Conservation (phyloP, 495 filamentous ascomycete species). For the Haplographium delicatum region DNA sequence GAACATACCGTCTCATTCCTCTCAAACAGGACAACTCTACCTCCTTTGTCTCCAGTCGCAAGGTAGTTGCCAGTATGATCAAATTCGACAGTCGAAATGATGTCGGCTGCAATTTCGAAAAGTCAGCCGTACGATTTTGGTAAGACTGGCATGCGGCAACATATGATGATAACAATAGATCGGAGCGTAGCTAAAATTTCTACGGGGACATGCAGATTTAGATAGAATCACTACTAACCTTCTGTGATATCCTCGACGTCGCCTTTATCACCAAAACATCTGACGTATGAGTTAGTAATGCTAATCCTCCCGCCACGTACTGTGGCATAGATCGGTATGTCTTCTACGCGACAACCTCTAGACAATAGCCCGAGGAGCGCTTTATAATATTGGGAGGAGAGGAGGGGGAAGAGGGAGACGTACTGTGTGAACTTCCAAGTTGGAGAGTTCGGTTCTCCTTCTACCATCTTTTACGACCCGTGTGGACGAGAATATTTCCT, state of each 20-base stretch:
- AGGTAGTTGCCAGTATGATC: slow-evolving; percentile 98
- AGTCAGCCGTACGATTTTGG: background rate
- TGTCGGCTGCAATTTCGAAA: slow-evolving; percentile 46
- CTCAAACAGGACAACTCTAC: slow-evolving; percentile 93
- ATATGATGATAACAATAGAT: too few relatives aligned
- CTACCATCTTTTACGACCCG: slow-evolving; percentile 73
- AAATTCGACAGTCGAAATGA: slow-evolving; percentile 98
- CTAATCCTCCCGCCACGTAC: background rate
- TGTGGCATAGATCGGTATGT: too few relatives aligned
- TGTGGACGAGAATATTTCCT: slow-evolving; percentile 21
- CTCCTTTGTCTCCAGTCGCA: slow-evolving; percentile 96
- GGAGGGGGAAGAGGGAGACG: slow-evolving; percentile 39
- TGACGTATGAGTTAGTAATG: slow-evolving; percentile 32
- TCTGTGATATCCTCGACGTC: slow-evolving; percentile 99
- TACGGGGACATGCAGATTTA: background rate
- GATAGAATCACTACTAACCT: slow-evolving; percentile 55
- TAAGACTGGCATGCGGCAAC: too few relatives aligned
- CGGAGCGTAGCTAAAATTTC: background rate
- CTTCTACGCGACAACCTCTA: too few relatives aligned
- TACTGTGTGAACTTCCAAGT: slow-evolving; percentile 99
- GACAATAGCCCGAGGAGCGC: too few relatives aligned
- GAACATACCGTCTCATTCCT: slow-evolving; percentile 88
- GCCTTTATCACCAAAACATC: slow-evolving; percentile 99
- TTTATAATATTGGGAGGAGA: background rate
- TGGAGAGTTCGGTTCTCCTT: slow-evolving; percentile 85